Evolutionary conservation across 345 rosid species (phyloP).

Genomic region (Pistacia vera): DNA sequence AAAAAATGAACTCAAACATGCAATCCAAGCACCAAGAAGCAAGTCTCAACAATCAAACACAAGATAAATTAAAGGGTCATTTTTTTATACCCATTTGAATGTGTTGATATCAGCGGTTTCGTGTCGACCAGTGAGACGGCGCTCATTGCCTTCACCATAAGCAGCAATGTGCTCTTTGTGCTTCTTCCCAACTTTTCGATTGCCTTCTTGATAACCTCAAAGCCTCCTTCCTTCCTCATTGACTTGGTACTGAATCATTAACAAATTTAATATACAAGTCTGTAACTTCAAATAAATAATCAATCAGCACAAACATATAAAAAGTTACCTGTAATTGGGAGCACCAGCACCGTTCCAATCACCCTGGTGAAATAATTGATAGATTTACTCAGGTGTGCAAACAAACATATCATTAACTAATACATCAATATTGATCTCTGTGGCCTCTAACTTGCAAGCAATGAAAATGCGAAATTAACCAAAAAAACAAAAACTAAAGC

Average conservation of each 20-base stretch:
- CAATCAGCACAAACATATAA: background rate
- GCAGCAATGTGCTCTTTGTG: slow-evolving; percentile 93
- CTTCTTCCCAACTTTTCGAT: slow-evolving; percentile 74
- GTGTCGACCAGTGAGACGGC: slow-evolving; percentile 81
- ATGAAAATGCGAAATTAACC: background rate
- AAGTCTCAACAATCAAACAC: background rate
- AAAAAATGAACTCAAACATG: slow-evolving; percentile 6
- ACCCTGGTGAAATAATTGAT: slow-evolving; percentile 36
- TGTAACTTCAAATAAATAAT: background rate
- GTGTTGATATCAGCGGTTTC: slow-evolving; percentile 88
- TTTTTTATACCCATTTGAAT: slow-evolving; percentile 64
- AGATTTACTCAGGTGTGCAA: background rate
- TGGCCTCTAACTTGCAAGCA: background rate
- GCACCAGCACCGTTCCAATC: slow-evolving; percentile 99
- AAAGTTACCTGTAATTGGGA: slow-evolving; percentile 80
- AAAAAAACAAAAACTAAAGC: background rate
- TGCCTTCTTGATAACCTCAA: slow-evolving; percentile 74
- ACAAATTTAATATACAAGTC: background rate
- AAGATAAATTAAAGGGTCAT: background rate
- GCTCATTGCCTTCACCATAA: slow-evolving; percentile 95
- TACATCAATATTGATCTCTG: background rate
- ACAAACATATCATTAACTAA: background rate
- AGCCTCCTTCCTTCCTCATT: slow-evolving; percentile 81
- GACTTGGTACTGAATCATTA: slow-evolving; percentile 64
- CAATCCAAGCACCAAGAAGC: background rate